Evolutionary conservation across 1,139 yeast genomes (phyloP), one percentile per base, ranked within the genome.

Genomic region (Pichia sp.): DNA sequence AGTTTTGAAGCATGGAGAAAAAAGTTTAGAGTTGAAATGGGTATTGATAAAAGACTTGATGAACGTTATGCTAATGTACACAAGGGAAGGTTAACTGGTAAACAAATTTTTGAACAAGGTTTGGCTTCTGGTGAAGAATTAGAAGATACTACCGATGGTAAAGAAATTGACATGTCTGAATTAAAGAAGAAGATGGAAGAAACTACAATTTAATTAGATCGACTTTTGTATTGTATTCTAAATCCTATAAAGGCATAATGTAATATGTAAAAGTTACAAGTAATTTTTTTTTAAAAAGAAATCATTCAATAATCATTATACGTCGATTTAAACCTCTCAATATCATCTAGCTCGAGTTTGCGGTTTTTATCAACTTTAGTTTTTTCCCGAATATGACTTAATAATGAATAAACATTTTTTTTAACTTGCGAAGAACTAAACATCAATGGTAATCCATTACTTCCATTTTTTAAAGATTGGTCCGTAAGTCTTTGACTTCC

Each of bases 51-150:
- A 39, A 68, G 76, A 48, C 72, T 78, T 50, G 63, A 64, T 30
- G 63, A 66, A 46, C 68, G 85, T 53, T 74, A 73, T 48, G 62
- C 65, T 27, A 61, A 60, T n/a, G 76, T 80, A 58, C 91, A 83
- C 56, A 71, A 69, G 40, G 93, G 91, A 11, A 83, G 81, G 60
- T 64, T 87, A 55, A 80, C 95, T 0, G 98, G 98, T 16, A 73
- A 77, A 53, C 91, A 88, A 62, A 83, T 91, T 47, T 91, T 89
- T 58, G 97, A 88, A 57, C 74, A 74, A 57, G 97, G 97, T 37
- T 72, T 88, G 55, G 93, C 84, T 33, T 79, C 78, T 46, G 53
- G 51, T 23, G 52, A 40, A 30, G 50, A 42, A 7, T 20, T 36
- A 7, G 53, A 46, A 15, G 85, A 76, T 35, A 69, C 32, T 6